phyloP scores from a whole-genome alignment of 2,329 filamentous ascomycete genomes.

The Arthrinium puccinioides region DNA sequence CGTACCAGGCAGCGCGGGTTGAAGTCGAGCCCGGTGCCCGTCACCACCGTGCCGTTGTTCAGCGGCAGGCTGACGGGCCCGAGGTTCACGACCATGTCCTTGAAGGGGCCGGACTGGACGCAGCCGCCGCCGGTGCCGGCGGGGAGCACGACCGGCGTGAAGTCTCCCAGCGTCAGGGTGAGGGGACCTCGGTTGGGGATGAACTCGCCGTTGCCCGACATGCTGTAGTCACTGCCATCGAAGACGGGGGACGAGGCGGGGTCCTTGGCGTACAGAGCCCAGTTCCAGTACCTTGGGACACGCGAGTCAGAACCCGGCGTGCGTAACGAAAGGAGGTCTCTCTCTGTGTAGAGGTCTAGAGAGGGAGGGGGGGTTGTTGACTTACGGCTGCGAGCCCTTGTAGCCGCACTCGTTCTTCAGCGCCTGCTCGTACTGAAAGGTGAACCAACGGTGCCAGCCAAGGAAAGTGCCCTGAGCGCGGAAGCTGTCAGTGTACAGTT shows the following conservation, averaged over 20 bases:
- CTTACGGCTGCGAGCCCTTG: conserved; percentile 12
- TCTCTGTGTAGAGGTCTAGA: neutral
- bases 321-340: neutral
- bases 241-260: conserved; percentile 36
- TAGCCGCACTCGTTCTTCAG: conserved; percentile 16
- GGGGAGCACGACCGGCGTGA: conserved; percentile 18
- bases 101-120: conserved; percentile 34
- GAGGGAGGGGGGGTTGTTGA: conserved; percentile 1
- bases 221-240: conserved; percentile 35
- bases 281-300: conserved; percentile 41
- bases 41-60: conserved; percentile 7
- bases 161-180: conserved; percentile 2
- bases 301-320: no score
- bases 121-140: conserved; percentile 43
- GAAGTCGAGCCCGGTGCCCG: conserved; percentile 16
- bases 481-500: neutral
- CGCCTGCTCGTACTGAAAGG: conserved; percentile 13
- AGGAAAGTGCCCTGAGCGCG: conserved; percentile 12
- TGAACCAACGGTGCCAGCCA: conserved; percentile 15
- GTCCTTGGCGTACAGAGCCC: conserved; percentile 24
- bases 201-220: conserved; percentile 31
- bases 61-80: conserved; percentile 17
- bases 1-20: conserved; percentile 28
- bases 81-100: conserved; percentile 21
- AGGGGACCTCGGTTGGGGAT: conserved; percentile 10